Evolutionary conservation across 768 basidiomycete genomes (phyloP).

Genomic region (Pleurotus salmoneostramineus): DNA sequence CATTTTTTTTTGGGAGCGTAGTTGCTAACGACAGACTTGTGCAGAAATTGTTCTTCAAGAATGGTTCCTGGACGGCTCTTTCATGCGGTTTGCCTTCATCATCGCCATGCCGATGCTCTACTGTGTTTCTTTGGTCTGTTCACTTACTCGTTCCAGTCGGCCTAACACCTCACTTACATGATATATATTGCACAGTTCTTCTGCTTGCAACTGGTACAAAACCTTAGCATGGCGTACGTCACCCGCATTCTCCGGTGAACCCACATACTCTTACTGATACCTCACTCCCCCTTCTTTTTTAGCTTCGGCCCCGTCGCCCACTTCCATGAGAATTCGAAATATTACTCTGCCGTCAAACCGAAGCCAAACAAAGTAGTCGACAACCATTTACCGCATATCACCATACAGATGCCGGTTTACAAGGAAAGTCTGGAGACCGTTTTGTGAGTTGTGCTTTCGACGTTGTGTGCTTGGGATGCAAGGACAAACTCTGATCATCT

Average conservation of each 20-base stretch:
- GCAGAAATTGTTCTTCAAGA: constrained; percentile 55
- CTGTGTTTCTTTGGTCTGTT: constrained; percentile 64
- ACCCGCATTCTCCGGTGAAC: constrained; percentile 20
- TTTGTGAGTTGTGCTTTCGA: constrained; percentile 38
- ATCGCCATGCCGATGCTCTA: constrained; percentile 62
- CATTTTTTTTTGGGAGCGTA: background rate
- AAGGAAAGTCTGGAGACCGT: constrained; percentile 72
- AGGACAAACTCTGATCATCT: too few species aligned
- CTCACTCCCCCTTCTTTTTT: constrained; percentile 39
- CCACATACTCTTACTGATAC: constrained; percentile 7
- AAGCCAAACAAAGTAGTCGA: constrained; percentile 43
- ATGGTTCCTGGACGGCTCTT: constrained; percentile 56
- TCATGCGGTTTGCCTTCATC: constrained; percentile 59
- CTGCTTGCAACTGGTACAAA: constrained; percentile 65
- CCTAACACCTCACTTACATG: constrained; percentile 19
- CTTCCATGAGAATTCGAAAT: constrained; percentile 74
- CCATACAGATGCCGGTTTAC: constrained; percentile 84
- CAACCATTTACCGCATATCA: constrained; percentile 65
- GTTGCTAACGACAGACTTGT: background rate
- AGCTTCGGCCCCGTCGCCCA: constrained; percentile 76
- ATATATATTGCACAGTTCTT: constrained; percentile 53
- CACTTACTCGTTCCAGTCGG: constrained; percentile 16
- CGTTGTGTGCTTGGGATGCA: background rate
- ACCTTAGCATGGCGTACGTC: constrained; percentile 61
- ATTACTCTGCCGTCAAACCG: constrained; percentile 70